phyloP scores from a whole-genome alignment of 2,329 filamentous ascomycete species.

The Hymenoscyphus repandus region DNA sequence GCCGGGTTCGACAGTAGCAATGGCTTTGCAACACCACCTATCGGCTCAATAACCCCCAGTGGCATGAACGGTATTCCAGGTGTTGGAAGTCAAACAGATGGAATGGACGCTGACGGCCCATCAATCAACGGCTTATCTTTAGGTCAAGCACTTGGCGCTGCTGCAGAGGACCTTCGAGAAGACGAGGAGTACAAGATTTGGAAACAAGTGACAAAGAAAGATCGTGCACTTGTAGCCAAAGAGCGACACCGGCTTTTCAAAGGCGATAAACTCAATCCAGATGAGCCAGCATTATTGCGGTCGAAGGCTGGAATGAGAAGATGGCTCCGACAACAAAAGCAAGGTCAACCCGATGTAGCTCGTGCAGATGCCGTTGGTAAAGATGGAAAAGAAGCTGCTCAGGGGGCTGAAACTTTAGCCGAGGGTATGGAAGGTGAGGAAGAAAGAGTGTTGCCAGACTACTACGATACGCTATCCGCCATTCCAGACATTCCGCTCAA shows the following conservation, averaged over 20 bases:
- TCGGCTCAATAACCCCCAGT: constrained; percentile 69
- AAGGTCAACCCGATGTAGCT: constrained; percentile 48
- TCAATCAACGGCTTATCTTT: constrained; percentile 62
- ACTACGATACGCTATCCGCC: constrained; percentile 82
- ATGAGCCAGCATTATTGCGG: constrained; percentile 81
- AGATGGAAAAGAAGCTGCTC: constrained; percentile 42
- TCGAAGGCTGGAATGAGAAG: constrained; percentile 85
- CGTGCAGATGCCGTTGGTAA: constrained; percentile 39
- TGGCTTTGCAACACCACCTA: constrained; percentile 78
- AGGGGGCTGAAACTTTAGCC: constrained; percentile 70
- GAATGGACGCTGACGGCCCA: constrained; percentile 81
- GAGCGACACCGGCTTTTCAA: constrained; percentile 84
- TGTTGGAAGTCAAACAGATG: constrained; percentile 69
- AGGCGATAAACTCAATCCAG: constrained; percentile 74
- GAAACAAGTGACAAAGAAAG: constrained; percentile 98
- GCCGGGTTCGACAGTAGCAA: constrained; percentile 69
- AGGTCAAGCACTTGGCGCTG: constrained; percentile 58
- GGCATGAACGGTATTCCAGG: constrained; percentile 63
- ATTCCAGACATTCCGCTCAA: constrained; percentile 78
- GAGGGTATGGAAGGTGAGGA: constrained; percentile 86
- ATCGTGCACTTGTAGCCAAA: constrained; percentile 78
- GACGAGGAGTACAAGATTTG: constrained; percentile 97
- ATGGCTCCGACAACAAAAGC: constrained; percentile 74
- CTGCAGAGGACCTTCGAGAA: constrained; percentile 71
- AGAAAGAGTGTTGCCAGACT: constrained; percentile 82